These are phyloP conservation scores for Neonectria magnoliae DNA, from an alignment of 2,329 filamentous ascomycete genomes.

Conservation along the genomic window DNA sequence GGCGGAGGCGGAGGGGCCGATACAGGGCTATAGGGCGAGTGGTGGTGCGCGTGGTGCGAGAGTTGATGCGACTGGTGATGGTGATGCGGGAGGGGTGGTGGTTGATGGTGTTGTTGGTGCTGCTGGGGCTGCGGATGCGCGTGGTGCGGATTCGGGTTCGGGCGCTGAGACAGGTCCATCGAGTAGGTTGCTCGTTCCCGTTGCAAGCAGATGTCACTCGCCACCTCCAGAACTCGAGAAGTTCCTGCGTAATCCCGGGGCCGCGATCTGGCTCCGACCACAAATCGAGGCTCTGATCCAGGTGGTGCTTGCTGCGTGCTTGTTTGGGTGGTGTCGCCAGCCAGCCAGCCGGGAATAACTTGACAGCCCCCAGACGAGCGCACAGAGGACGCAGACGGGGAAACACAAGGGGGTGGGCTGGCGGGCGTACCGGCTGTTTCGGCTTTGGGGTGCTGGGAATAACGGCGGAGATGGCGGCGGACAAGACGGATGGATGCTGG, in stretches of 20 bases:
- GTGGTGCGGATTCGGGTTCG: slow-evolving; percentile 41
- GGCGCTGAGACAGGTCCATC: slow-evolving; percentile 44
- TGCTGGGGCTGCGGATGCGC: slow-evolving; percentile 33
- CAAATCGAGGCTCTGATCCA: slow-evolving; percentile 8
- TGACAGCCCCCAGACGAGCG: background rate
- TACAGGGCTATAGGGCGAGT: slow-evolving; percentile 34
- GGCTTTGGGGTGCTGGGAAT: slow-evolving; percentile 46
- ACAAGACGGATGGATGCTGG: slow-evolving; percentile 18
- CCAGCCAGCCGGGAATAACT: slow-evolving; percentile 20
- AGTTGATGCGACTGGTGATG: slow-evolving; percentile 23
- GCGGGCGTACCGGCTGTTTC: slow-evolving; percentile 26
- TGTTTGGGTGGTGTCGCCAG: slow-evolving; percentile 22
- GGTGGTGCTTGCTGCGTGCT: background rate
- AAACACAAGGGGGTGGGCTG: background rate
- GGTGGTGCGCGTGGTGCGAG: slow-evolving; percentile 32
- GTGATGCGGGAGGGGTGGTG: slow-evolving; percentile 28
- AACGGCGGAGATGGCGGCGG: slow-evolving; percentile 35
- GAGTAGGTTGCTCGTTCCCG: slow-evolving; percentile 22
- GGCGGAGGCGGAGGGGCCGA: slow-evolving; percentile 23
- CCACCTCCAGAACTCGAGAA: slow-evolving; percentile 19
- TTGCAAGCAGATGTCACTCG: slow-evolving; percentile 16
- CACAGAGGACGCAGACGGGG: slow-evolving; percentile 6
- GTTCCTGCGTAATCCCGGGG: slow-evolving; percentile 11
- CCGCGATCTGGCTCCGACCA: background rate
- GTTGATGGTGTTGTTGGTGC: slow-evolving; percentile 32